These are phyloP conservation scores for Dioscorea zingiberensis DNA, from an alignment of 106 monocot species.

Conservation along the genomic window DNA sequence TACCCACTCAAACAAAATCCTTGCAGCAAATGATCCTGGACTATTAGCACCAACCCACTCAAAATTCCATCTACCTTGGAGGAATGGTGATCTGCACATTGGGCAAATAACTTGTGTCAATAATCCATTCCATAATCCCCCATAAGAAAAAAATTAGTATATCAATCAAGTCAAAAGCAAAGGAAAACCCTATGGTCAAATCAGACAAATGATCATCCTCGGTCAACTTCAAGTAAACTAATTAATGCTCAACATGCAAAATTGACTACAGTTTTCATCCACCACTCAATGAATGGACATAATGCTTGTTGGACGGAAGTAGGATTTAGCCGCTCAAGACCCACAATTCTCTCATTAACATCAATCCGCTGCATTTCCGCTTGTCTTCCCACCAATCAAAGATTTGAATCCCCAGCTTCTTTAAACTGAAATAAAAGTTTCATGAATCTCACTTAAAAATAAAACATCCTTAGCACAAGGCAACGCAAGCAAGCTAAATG, in stretches of 20 bases:
- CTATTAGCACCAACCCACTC: slow-evolving; percentile 92
- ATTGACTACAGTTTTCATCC: not conserved
- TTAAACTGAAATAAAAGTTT: slow-evolving; percentile 59
- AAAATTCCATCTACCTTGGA: slow-evolving; percentile 96
- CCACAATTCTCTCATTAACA: slow-evolving; percentile 89
- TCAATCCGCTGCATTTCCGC: slow-evolving; percentile 90
- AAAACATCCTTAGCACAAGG: not conserved
- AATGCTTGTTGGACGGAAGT: slow-evolving; percentile 95
- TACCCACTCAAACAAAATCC: slow-evolving; percentile 87
- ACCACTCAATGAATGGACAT: slow-evolving; percentile 12
- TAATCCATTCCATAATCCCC: not conserved
- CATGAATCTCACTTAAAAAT: not conserved
- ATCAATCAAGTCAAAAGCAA: not conserved
- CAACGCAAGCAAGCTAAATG: too few relatives aligned
- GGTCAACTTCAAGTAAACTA: slow-evolving; percentile 3
- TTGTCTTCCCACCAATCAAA: slow-evolving; percentile 75
- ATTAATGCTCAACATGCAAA: too few relatives aligned
- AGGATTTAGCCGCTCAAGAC: slow-evolving; percentile 92
- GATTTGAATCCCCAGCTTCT: slow-evolving; percentile 93
- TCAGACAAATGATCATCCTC: not conserved
- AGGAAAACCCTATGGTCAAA: not conserved
- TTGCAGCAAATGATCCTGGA: slow-evolving; percentile 73
- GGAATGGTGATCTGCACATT: slow-evolving; percentile 73
- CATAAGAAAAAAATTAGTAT: not conserved
- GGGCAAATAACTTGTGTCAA: not conserved